Percentiles rank a stretch among this genome's conserved stretches.
Conservation (phyloP, 768 basidiomycete genomes). For the Grammothele lineata region DNA sequence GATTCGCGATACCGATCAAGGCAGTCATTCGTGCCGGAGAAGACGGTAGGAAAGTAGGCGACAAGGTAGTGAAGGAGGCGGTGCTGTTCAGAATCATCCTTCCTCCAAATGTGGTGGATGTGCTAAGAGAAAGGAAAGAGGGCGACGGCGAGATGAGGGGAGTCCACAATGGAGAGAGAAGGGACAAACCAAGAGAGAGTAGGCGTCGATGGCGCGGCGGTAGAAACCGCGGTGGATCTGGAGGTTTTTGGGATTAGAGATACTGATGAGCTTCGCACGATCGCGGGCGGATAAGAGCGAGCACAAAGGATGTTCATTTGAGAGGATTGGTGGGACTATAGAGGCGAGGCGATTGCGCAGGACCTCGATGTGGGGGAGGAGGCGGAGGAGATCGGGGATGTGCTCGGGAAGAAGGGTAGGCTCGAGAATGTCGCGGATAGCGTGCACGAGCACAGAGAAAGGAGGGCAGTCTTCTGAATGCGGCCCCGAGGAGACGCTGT, state of each 20-base stretch:
- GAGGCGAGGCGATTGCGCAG: no score
- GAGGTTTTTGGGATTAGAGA: not conserved
- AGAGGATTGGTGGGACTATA: no score
- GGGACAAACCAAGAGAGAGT: slow-evolving; percentile 12
- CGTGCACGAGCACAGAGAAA: slow-evolving; percentile 7
- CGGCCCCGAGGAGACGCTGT: not conserved
- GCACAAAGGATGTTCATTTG: not conserved
- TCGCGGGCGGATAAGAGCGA: not conserved
- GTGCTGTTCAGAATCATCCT: no score
- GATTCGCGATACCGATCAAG: no score
- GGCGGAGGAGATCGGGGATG: slow-evolving; percentile 8
- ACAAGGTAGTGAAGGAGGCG: no score
- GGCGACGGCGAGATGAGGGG: not conserved
- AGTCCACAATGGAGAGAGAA: not conserved
- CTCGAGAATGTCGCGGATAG: slow-evolving; percentile 12
- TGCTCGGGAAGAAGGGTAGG: slow-evolving; percentile 5
- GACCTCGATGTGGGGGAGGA: slow-evolving; percentile 14
- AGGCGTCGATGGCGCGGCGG: slow-evolving; percentile 11
- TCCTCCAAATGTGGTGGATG: slow-evolving; percentile 12
- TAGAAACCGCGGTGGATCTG: slow-evolving; percentile 10
- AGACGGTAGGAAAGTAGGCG: no score
- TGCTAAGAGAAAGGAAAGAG: slow-evolving; percentile 3
- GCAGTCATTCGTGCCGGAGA: no score
- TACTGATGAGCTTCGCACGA: not conserved
- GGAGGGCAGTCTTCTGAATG: no score